phyloP scores from a whole-genome alignment of 176 grass and related monocot genomes.

The Otatea glauca region DNA sequence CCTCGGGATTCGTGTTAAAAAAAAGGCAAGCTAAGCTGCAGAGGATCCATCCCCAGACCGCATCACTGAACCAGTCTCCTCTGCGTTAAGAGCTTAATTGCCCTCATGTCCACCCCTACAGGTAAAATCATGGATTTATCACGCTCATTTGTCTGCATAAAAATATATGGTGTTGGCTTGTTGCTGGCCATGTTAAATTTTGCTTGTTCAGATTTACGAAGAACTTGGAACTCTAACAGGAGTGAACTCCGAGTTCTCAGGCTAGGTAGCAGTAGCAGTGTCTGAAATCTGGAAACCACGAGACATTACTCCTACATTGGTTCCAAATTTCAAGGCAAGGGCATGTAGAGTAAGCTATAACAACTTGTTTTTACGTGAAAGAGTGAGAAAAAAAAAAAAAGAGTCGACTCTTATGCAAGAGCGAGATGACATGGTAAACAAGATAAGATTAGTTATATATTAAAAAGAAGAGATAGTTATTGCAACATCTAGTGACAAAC shows the following conservation, averaged over 20 bases:
- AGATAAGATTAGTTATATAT: too few relatives aligned
- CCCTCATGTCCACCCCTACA: neutral
- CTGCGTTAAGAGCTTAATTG: slow-evolving; percentile 21
- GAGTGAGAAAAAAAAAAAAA: too few relatives aligned
- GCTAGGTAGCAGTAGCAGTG: too few relatives aligned
- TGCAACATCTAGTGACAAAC: too few relatives aligned
- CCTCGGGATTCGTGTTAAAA: slow-evolving; percentile 27
- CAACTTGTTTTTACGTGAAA: too few relatives aligned
- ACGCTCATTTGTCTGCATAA: neutral
- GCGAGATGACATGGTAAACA: too few relatives aligned
- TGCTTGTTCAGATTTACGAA: neutral
- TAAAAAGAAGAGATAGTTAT: too few relatives aligned
- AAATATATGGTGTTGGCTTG: too few relatives aligned
- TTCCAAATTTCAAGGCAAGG: slow-evolving; percentile 15
- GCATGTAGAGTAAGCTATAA: too few relatives aligned
- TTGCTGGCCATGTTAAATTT: too few relatives aligned
- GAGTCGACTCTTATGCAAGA: too few relatives aligned
- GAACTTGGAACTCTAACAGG: slow-evolving; percentile 12
- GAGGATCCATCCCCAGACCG: too few relatives aligned
- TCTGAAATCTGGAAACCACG: neutral
- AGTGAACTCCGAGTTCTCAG: neutral
- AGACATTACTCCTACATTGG: neutral
- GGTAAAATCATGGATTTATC: neutral
- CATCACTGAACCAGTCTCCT: neutral
- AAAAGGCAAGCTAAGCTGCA: neutral